Base-by-base conservation (phyloP, 352 stramenopile species). In the Pythium myriotylum region DNA sequence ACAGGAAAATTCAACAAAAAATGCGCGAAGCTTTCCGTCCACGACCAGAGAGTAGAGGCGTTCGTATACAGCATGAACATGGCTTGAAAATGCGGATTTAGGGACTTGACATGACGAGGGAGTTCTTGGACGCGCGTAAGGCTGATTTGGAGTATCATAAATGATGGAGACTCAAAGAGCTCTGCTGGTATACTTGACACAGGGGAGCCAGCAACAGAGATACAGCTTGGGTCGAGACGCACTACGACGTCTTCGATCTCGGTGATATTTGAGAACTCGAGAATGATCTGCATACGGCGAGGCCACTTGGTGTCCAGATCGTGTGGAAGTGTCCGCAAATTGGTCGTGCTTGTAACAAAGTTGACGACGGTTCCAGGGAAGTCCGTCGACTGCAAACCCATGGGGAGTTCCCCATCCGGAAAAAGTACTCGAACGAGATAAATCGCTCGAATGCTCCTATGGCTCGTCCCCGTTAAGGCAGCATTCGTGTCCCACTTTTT, bases 201-300 rank as follows among this genome's bases (percentile, higher is more conserved):
- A 0, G 39, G 48, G 2, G 27, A 54, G 35, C 40, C 47, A 0
- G 60, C 37, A n/a, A 62, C 24, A 1, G 46, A 53, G 0, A 68
- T 3, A 24, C 48, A 41, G 6, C n/a, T 37, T 6, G 60, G 60
- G 9, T 58, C 1, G 0, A 68, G 35, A 0, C 32, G 26, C 12
- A 59, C 16, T 1, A 70, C 17, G 6, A 59, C 45, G 49, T 35
- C 35, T 0, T 55, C 42, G 16, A 62, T 47, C 20, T 41, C 22
- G 2, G 55, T 65, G 12, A 68, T 54, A 2, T 29, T 46, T 10
- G 61, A 54, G 26, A 10, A 47, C 46, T 69, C 62, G 3, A 69
- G 59, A 1, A 37, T 40, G 33, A 69, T 8, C 20, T 47, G 17
- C 40, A 69, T 48, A 7, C 22, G 19, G 3, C 13, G 24, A 3